Percentiles rank a stretch among this genome's conserved stretches.
Evolutionary conservation across 345 rosid genomes (phyloP).

Genomic region (Boechera divaricarpa): DNA sequence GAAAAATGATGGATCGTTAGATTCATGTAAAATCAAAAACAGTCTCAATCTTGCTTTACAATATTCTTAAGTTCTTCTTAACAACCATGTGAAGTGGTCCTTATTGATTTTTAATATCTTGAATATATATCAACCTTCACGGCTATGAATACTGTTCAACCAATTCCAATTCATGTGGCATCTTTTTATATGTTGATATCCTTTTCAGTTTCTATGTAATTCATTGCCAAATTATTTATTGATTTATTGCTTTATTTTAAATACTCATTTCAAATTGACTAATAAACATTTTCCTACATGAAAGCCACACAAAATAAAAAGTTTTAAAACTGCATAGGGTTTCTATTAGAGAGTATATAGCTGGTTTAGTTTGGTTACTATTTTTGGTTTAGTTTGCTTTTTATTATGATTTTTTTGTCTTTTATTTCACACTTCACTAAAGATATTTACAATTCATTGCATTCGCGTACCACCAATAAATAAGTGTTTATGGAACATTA

Average conservation of each 20-base stretch:
- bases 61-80: background rate
- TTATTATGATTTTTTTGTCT: no score
- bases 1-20: background rate
- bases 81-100: constrained; percentile 18
- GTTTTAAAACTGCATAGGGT: background rate
- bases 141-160: constrained; percentile 10
- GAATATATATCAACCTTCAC: background rate
- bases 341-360: background rate
- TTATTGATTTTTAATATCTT: background rate
- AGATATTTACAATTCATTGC: no score
- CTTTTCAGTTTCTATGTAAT: background rate
- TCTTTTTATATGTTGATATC: background rate
- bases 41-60: background rate
- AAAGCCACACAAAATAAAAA: background rate
- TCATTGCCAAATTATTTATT: no score
- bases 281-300: background rate
- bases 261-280: no score
- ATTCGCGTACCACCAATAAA: no score
- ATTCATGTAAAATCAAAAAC: background rate
- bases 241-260: no score
- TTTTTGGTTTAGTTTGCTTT: background rate
- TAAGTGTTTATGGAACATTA: no score
- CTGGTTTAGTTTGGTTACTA: background rate
- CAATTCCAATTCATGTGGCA: constrained; percentile 10
- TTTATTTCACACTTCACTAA: no score